phyloP scores from a whole-genome alignment of 2,329 filamentous ascomycete genomes.

The Chaetomium sp. region DNA sequence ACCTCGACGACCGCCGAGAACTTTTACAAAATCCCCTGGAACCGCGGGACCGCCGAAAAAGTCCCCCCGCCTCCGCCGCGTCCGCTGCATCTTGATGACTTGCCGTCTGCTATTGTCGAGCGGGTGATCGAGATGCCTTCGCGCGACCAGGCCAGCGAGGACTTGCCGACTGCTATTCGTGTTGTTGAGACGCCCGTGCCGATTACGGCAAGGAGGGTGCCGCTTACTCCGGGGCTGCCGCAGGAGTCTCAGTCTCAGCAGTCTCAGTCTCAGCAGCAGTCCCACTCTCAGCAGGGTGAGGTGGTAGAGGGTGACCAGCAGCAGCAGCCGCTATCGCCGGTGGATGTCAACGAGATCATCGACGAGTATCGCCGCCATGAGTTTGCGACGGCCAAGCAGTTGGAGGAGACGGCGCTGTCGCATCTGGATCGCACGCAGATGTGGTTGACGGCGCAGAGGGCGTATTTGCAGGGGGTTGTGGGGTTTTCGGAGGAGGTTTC shows the following conservation, averaged over 20 bases:
- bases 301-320: too few species aligned
- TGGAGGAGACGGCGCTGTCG: slow-evolving; percentile 62
- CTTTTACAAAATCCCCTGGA: slow-evolving; percentile 85
- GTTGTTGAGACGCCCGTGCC: slow-evolving; percentile 34
- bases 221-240: slow-evolving; percentile 19
- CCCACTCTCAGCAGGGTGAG: too few species aligned
- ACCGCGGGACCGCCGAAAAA: slow-evolving; percentile 32
- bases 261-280: slow-evolving; percentile 24
- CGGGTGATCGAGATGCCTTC: slow-evolving; percentile 56
- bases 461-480: slow-evolving; percentile 64
- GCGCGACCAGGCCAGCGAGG: slow-evolving; percentile 46
- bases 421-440: slow-evolving; percentile 78
- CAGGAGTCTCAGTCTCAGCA: slow-evolving; percentile 20
- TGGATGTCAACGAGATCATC: slow-evolving; percentile 54
- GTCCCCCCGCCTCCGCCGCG: slow-evolving; percentile 32
- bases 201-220: slow-evolving; percentile 28
- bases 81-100: slow-evolving; percentile 32
- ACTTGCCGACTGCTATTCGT: slow-evolving; percentile 57
- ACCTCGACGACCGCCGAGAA: slow-evolving; percentile 87
- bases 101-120: slow-evolving; percentile 48
- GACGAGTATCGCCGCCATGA: slow-evolving; percentile 71
- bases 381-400: slow-evolving; percentile 47
- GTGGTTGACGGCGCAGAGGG: slow-evolving; percentile 78
- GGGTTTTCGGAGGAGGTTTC: slow-evolving; percentile 39
- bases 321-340: slow-evolving; percentile 35